These are phyloP conservation scores for Zymoseptoria pseudotritici DNA, from an alignment of 2,329 filamentous ascomycete species.

Conservation along the genomic window DNA sequence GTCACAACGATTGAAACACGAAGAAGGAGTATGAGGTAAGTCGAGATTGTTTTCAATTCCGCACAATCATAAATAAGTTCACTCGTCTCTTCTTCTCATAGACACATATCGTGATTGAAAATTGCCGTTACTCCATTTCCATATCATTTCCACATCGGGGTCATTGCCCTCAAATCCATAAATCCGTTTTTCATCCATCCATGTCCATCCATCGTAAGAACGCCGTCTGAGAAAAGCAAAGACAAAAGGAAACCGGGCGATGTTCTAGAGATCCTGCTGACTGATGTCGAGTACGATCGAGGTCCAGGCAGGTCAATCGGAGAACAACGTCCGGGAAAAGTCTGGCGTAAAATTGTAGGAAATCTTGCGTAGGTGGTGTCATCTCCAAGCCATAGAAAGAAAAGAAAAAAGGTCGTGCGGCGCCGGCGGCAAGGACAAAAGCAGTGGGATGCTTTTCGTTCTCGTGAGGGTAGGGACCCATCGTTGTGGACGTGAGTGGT, in stretches of 20 bases:
- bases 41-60: not conserved
- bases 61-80: not conserved
- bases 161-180: not conserved
- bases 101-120: not conserved
- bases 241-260: not conserved
- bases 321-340: not conserved
- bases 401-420: not conserved
- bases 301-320: no score
- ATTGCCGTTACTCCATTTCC: not conserved
- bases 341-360: not conserved
- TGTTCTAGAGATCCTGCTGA: not conserved
- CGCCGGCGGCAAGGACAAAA: not conserved
- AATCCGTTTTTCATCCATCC: not conserved
- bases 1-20: not conserved
- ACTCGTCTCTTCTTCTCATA: not conserved
- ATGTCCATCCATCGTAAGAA: not conserved
- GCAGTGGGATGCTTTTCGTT: not conserved
- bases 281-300: not conserved
- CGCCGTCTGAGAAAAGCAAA: not conserved
- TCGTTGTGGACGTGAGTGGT: not conserved
- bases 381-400: not conserved
- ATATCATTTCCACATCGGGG: not conserved
- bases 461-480: not conserved
- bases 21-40: not conserved
- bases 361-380: not conserved